phyloP scores from a whole-genome alignment of 2,329 filamentous ascomycete species.

The Dactylonectria macrodidyma region DNA sequence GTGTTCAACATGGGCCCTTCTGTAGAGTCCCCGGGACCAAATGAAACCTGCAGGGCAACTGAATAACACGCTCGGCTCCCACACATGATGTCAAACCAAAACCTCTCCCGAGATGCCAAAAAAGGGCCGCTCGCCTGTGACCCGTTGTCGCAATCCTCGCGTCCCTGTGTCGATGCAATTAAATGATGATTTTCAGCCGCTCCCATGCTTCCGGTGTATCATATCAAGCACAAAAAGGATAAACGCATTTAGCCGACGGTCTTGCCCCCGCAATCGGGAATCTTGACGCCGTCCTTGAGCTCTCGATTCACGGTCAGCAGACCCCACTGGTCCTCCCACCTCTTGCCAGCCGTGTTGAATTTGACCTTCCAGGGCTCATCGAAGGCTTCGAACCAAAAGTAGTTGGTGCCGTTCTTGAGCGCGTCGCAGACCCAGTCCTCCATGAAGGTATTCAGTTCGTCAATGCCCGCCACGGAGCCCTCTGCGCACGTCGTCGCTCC shows the following conservation, averaged over 20 bases:
- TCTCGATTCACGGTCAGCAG: conserved; percentile 89
- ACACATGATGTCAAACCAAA: conserved; percentile 11
- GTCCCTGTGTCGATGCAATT: conserved; percentile 1
- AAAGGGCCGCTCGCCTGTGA: conserved; percentile 1
- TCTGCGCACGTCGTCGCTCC: conserved; percentile 67
- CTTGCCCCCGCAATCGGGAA: conserved; percentile 88
- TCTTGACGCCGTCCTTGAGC: conserved; percentile 85
- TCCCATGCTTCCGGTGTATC: neutral
- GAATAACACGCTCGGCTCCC: conserved; percentile 8
- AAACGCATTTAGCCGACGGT: conserved; percentile 61
- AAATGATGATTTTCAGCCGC: neutral
- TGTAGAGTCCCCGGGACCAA: neutral
- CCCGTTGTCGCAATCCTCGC: neutral
- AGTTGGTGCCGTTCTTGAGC: conserved; percentile 86
- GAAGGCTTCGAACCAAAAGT: conserved; percentile 98
- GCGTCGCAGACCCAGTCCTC: conserved; percentile 86
- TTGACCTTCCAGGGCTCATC: conserved; percentile 94
- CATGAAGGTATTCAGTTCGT: conserved; percentile 90
- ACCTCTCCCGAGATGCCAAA: conserved; percentile 1
- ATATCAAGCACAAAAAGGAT: neutral
- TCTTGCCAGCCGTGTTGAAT: conserved; percentile 77
- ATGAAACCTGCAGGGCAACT: conserved; percentile 3
- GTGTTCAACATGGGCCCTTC: conserved; percentile 23
- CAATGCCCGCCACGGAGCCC: conserved; percentile 83
- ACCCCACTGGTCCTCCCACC: conserved; percentile 98